Conservation (phyloP, 2,329 filamentous ascomycete genomes). For the Cadophora malorum region DNA sequence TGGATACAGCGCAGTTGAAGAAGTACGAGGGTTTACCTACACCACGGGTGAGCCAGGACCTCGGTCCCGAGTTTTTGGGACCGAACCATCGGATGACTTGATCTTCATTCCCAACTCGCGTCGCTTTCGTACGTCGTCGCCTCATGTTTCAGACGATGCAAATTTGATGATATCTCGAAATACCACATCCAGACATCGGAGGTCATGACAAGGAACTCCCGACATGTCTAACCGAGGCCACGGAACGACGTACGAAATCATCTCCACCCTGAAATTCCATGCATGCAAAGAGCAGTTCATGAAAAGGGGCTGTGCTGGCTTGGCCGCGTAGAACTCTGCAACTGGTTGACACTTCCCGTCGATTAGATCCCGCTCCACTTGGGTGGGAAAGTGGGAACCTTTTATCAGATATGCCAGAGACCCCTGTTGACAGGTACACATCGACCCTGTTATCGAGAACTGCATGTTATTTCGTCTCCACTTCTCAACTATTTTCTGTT, state of each 20-base stretch:
- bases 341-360: neutral
- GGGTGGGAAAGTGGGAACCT: neutral
- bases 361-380: slow-evolving; percentile 8
- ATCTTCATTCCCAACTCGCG: too few species aligned
- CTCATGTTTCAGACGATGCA: neutral
- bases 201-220: neutral
- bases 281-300: slow-evolving; percentile 1
- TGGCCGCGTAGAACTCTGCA: neutral
- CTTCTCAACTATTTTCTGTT: neutral
- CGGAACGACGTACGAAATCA: slow-evolving; percentile 1
- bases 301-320: slow-evolving; percentile 7
- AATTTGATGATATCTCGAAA: neutral
- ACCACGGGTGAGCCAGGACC: too few species aligned
- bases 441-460: neutral
- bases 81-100: neutral
- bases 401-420: neutral
- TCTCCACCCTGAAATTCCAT: neutral
- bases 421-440: neutral
- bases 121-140: too few species aligned
- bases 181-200: neutral
- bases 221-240: neutral
- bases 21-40: too few species aligned
- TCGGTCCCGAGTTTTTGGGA: neutral
- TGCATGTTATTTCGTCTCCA: neutral
- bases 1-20: too few species aligned